Percentiles rank a stretch among this genome's conserved stretches.
These are phyloP conservation scores for Colletotrichum endophyticum DNA, from an alignment of 2,329 filamentous ascomycete genomes.

Conservation along the genomic window DNA sequence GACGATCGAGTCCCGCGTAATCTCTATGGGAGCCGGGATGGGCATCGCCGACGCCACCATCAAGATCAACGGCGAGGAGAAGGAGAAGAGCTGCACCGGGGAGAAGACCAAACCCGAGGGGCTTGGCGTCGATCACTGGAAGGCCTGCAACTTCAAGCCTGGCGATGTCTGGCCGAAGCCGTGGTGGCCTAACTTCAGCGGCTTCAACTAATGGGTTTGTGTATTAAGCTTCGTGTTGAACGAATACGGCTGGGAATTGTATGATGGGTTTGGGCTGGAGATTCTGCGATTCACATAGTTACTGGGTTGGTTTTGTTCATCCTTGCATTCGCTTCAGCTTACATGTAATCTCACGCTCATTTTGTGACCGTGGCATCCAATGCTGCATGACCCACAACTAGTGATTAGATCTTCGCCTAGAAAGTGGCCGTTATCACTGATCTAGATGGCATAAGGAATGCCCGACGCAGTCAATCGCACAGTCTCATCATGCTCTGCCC, in stretches of 20 bases:
- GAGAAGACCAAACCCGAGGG: neutral
- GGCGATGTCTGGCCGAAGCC: neutral
- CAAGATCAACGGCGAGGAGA: neutral
- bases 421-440: neutral
- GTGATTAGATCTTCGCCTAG: too few species aligned
- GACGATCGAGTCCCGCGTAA: neutral
- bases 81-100: neutral
- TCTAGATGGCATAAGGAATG: neutral
- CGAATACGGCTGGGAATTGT: too few species aligned
- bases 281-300: neutral
- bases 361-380: neutral
- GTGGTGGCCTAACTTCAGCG: neutral
- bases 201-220: neutral
- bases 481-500: neutral
- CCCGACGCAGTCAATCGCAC: neutral
- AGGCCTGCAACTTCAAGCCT: neutral
- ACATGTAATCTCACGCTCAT: neutral
- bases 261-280: neutral
- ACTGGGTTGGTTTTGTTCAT: neutral
- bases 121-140: neutral
- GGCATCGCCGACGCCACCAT: neutral
- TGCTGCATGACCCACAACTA: too few species aligned
- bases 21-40: neutral
- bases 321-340: neutral
- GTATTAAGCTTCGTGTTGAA: neutral